A percentile compares a stretch with the other conserved stretches of the same genome.
Conservation (phyloP, 73 alveolate species). For the Tetrahymena malaccensis region DNA sequence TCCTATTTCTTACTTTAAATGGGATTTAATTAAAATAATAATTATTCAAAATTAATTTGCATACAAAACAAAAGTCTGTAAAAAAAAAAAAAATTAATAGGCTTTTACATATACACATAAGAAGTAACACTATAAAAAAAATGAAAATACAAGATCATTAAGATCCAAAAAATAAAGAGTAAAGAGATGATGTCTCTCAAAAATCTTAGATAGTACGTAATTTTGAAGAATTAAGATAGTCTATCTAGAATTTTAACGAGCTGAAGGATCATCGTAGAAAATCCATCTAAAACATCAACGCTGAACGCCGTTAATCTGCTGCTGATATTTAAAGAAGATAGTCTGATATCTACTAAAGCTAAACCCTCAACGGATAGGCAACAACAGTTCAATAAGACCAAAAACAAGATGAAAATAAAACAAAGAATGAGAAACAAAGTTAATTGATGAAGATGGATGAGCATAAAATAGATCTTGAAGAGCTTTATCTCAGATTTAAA, state of each 20-base stretch:
- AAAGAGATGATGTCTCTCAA: background rate
- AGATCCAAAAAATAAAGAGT: background rate
- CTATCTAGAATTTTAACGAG: background rate
- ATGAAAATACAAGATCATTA: background rate
- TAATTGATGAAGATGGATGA: slow-evolving; percentile 25
- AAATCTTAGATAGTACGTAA: background rate
- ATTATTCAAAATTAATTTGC: background rate
- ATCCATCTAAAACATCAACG: background rate
- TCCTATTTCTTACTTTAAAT: background rate
- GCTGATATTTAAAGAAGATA: background rate
- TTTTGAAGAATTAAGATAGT: background rate
- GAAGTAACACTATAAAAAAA: background rate
- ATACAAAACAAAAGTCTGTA: background rate
- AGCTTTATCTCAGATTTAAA: slow-evolving; percentile 24
- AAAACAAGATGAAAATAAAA: background rate
- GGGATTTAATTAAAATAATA: background rate
- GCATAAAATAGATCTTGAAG: slow-evolving; percentile 38
- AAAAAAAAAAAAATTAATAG: background rate
- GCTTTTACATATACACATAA: background rate
- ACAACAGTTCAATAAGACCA: background rate
- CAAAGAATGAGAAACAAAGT: slow-evolving; percentile 29
- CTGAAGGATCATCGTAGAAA: background rate
- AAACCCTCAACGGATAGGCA: background rate
- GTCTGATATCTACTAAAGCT: background rate
- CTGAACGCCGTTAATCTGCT: background rate